Percentiles rank a stretch among this genome's conserved stretches.
phyloP scores from a whole-genome alignment of 2,329 filamentous ascomycete species.

The Stagonosporopsis vannaccii region DNA sequence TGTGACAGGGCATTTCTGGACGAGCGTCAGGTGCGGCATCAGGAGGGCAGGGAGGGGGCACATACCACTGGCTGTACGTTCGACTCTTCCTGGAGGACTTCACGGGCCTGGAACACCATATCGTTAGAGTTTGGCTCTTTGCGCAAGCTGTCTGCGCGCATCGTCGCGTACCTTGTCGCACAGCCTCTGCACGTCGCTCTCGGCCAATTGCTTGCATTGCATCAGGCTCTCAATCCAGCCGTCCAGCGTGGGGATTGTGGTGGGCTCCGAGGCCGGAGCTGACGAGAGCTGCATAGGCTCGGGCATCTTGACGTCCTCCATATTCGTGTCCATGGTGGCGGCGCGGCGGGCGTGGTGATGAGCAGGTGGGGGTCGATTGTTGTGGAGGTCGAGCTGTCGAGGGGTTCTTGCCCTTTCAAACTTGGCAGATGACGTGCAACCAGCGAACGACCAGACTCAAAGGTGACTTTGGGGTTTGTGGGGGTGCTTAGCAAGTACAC shows the following conservation, averaged over 20 bases:
- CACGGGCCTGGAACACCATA: conserved; percentile 72
- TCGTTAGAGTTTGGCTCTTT: conserved; percentile 20
- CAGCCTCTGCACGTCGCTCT: conserved; percentile 92
- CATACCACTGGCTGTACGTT: conserved; percentile 98
- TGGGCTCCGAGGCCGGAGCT: conserved; percentile 79
- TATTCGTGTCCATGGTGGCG: conserved; percentile 89
- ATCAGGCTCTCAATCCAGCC: conserved; percentile 99
- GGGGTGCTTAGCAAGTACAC: background rate
- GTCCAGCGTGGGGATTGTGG: conserved; percentile 90
- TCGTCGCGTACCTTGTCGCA: conserved; percentile 94
- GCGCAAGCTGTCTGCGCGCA: conserved; percentile 47
- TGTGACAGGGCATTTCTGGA: conserved; percentile 90
- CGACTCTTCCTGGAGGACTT: conserved; percentile 96
- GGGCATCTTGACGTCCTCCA: conserved; percentile 95
- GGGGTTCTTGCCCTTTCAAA: conserved; percentile 48
- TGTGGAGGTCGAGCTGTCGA: conserved; percentile 42
- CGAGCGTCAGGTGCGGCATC: conserved; percentile 25
- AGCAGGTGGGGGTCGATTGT: conserved; percentile 33
- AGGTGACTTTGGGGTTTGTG: conserved; percentile 3
- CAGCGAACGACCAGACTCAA: conserved; percentile 19
- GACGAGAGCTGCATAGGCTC: conserved; percentile 73
- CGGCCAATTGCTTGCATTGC: conserved; percentile 96
- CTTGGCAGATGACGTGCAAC: conserved; percentile 48
- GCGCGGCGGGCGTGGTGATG: conserved; percentile 29
- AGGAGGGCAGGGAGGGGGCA: conserved; percentile 9